These are phyloP conservation scores for Carex littledalei DNA, from an alignment of 176 grass and related monocot genomes.

Conservation along the genomic window DNA sequence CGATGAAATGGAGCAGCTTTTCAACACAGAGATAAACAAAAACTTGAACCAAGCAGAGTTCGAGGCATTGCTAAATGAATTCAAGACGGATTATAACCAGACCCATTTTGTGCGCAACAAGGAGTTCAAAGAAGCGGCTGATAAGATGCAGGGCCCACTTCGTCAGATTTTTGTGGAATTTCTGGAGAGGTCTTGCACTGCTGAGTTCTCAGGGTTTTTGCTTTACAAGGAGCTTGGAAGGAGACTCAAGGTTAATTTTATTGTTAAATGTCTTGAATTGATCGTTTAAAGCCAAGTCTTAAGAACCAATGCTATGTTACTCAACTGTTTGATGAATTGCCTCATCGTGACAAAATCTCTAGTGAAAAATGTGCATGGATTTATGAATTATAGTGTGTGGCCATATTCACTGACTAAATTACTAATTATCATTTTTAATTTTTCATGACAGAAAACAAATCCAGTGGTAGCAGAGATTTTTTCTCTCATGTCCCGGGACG, in stretches of 20 bases:
- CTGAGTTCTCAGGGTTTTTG: slow-evolving; percentile 89
- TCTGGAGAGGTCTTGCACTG: slow-evolving; percentile 94
- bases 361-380: neutral
- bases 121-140: slow-evolving; percentile 89
- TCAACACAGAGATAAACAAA: slow-evolving; percentile 92
- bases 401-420: neutral
- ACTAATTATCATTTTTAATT: neutral
- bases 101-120: slow-evolving; percentile 91
- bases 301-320: neutral
- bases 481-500: slow-evolving; percentile 98
- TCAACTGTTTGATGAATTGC: slow-evolving; percentile 21
- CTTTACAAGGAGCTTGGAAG: slow-evolving; percentile 98
- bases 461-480: slow-evolving; percentile 95
- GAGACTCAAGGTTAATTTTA: slow-evolving; percentile 62
- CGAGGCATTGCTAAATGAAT: slow-evolving; percentile 87
- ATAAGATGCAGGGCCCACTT: slow-evolving; percentile 81
- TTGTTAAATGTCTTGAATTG: neutral
- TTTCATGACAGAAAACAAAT: slow-evolving; percentile 80
- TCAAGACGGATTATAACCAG: slow-evolving; percentile 99
- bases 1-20: slow-evolving; percentile 96
- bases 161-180: slow-evolving; percentile 93
- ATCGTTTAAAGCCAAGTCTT: neutral
- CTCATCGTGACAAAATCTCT: neutral
- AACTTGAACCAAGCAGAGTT: slow-evolving; percentile 91
- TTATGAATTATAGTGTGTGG: neutral